phyloP scores from a whole-genome alignment of 2,329 filamentous ascomycete genomes.

The Cercospora beticola region DNA sequence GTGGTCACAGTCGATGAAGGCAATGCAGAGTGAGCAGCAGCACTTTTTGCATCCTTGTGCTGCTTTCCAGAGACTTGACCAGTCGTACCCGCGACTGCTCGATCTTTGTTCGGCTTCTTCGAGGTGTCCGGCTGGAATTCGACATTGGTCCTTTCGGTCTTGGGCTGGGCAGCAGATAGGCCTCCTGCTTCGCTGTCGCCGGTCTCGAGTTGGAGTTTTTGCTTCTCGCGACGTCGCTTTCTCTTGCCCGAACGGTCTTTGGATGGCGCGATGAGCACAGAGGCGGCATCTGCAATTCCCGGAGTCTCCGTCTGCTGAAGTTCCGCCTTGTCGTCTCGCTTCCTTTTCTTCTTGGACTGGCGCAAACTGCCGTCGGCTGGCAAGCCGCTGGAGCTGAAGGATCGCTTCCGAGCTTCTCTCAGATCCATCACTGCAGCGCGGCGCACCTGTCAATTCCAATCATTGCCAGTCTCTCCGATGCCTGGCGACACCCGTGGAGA shows the following conservation, averaged over 20 bases:
- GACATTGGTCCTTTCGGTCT: neutral
- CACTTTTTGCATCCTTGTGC: neutral
- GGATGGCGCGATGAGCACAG: neutral
- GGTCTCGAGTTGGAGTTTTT: neutral
- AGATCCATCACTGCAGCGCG: neutral
- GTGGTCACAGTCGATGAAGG: neutral
- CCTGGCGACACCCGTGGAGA: neutral
- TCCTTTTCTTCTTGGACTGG: slow-evolving; percentile 1
- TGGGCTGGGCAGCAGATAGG: neutral
- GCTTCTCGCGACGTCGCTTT: neutral
- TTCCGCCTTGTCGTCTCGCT: neutral
- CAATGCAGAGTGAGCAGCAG: neutral
- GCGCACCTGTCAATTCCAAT: neutral
- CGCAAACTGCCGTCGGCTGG: neutral
- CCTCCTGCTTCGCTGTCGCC: neutral
- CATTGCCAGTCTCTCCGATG: neutral
- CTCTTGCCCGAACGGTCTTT: neutral
- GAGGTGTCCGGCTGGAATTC: neutral
- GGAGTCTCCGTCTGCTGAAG: no score
- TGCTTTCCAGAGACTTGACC: neutral
- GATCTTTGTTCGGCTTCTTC: neutral
- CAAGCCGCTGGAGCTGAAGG: slow-evolving; percentile 2
- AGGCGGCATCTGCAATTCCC: neutral
- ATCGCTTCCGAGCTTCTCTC: neutral
- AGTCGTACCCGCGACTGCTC: neutral